These are phyloP conservation scores for Dactylellina sp. DNA, from an alignment of 2,329 filamentous ascomycete genomes.

Conservation along the genomic window DNA sequence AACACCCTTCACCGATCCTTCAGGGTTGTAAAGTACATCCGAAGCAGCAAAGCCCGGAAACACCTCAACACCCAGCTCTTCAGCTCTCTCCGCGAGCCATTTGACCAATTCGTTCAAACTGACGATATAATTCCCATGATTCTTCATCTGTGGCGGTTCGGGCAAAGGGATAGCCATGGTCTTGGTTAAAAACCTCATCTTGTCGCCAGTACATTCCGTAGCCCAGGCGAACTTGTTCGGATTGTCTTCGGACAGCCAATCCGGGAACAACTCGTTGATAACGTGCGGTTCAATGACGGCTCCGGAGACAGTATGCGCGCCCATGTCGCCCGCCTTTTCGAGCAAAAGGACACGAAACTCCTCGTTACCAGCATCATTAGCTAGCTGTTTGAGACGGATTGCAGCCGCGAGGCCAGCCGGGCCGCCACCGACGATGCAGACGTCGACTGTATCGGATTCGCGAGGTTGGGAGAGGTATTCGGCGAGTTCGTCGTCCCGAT, in stretches of 20 bases:
- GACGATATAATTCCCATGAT: constrained; percentile 97
- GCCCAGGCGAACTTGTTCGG: constrained; percentile 86
- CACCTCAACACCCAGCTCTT: constrained; percentile 94
- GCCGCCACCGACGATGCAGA: constrained; percentile 96
- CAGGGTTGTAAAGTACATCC: constrained; percentile 85
- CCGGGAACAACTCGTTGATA: constrained; percentile 88
- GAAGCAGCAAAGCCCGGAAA: constrained; percentile 96
- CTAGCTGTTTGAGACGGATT: constrained; percentile 93
- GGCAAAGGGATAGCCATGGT: constrained; percentile 81
- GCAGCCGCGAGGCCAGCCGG: constrained; percentile 92
- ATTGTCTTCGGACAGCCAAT: constrained; percentile 92
- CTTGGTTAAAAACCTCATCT: constrained; percentile 94
- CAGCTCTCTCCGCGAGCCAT: constrained; percentile 96
- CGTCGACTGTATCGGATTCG: constrained; percentile 92
- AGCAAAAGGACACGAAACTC: constrained; percentile 92
- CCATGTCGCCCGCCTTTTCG: constrained; percentile 94
- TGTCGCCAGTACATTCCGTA: constrained; percentile 84
- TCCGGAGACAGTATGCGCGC: constrained; percentile 93
- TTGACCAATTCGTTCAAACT: constrained; percentile 94
- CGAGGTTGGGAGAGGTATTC: constrained; percentile 68
- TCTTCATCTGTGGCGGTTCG: constrained; percentile 95
- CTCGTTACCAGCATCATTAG: constrained; percentile 93
- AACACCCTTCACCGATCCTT: constrained; percentile 91
- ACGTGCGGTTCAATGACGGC: constrained; percentile 92
- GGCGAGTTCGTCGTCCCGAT: constrained; percentile 31